Conservation (phyloP, 441 rosid genomes). For the Erodium trifolium region DNA sequence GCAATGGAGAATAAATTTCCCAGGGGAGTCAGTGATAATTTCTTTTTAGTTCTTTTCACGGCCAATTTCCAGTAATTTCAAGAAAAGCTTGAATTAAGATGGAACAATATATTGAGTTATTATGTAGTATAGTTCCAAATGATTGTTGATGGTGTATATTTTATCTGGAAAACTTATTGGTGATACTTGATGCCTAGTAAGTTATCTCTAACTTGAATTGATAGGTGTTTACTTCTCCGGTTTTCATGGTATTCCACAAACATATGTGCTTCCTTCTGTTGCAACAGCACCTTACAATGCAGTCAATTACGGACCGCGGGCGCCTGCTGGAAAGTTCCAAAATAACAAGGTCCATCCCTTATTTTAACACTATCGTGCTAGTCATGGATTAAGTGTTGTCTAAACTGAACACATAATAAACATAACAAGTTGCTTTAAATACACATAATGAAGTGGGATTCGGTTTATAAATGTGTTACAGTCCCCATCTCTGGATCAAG, state of each 20-base stretch:
- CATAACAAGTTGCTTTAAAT: background rate
- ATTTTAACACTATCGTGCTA: conserved; percentile 4
- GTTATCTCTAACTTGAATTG: conserved; percentile 41
- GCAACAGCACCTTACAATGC: conserved; percentile 68
- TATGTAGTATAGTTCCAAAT: background rate
- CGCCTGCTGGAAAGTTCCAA: conserved; percentile 67
- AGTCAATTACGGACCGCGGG: conserved; percentile 60
- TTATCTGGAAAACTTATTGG: background rate
- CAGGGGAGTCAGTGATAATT: background rate
- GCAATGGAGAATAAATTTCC: background rate
- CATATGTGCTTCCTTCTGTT: conserved; percentile 63
- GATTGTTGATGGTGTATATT: background rate
- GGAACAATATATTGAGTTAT: background rate
- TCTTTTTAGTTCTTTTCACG: background rate
- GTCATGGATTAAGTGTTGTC: background rate
- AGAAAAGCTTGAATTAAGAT: background rate
- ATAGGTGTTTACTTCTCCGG: conserved; percentile 56
- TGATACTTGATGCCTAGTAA: conserved; percentile 16
- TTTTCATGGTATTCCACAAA: conserved; percentile 64
- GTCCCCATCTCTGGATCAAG: too few species aligned
- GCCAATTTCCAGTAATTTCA: background rate
- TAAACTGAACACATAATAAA: background rate
- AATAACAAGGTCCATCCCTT: conserved; percentile 63
- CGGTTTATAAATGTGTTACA: background rate
- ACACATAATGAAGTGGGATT: background rate